phyloP scores from a whole-genome alignment of 2,329 filamentous ascomycete species.

The Pseudonectria foliicola region DNA sequence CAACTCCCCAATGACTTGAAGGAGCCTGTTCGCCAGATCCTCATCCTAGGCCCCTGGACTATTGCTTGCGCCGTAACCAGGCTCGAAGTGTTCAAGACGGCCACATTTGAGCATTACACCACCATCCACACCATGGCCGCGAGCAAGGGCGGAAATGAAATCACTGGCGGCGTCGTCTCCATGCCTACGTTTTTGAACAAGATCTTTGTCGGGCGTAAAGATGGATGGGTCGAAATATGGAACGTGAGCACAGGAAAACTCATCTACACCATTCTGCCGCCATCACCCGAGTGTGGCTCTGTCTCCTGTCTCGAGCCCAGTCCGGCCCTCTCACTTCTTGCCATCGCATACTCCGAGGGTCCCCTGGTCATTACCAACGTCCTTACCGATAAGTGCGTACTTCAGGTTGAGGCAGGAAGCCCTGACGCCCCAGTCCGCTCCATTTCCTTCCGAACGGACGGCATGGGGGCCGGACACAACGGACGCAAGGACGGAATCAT shows the following conservation, averaged over 20 bases:
- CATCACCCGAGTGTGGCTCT: slow-evolving; percentile 62
- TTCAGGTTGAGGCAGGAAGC: slow-evolving; percentile 61
- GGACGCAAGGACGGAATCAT: slow-evolving; percentile 83
- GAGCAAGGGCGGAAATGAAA: slow-evolving; percentile 53
- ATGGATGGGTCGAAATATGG: slow-evolving; percentile 95
- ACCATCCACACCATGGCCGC: slow-evolving; percentile 59
- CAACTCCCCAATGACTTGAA: slow-evolving; percentile 56
- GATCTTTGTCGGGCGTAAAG: slow-evolving; percentile 77
- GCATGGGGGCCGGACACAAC: slow-evolving; percentile 79
- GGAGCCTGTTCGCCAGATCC: slow-evolving; percentile 67
- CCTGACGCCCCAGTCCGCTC: slow-evolving; percentile 64
- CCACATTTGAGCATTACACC: slow-evolving; percentile 82
- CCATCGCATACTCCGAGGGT: slow-evolving; percentile 79
- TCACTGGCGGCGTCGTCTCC: slow-evolving; percentile 73
- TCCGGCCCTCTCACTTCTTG: slow-evolving; percentile 76
- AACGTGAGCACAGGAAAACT: slow-evolving; percentile 89
- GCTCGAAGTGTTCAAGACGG: slow-evolving; percentile 84
- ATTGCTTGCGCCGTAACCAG: slow-evolving; percentile 68
- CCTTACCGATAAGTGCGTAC: slow-evolving; percentile 63
- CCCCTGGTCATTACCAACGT: slow-evolving; percentile 76
- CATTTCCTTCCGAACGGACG: slow-evolving; percentile 87
- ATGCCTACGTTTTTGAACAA: slow-evolving; percentile 98
- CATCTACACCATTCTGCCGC: slow-evolving; percentile 81
- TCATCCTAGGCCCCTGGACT: slow-evolving; percentile 88
- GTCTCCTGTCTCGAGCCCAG: slow-evolving; percentile 85